A percentile compares a stretch with the other conserved stretches of the same genome.
phyloP scores from a whole-genome alignment of 305 asterid species.

The Fraxinus ornus region DNA sequence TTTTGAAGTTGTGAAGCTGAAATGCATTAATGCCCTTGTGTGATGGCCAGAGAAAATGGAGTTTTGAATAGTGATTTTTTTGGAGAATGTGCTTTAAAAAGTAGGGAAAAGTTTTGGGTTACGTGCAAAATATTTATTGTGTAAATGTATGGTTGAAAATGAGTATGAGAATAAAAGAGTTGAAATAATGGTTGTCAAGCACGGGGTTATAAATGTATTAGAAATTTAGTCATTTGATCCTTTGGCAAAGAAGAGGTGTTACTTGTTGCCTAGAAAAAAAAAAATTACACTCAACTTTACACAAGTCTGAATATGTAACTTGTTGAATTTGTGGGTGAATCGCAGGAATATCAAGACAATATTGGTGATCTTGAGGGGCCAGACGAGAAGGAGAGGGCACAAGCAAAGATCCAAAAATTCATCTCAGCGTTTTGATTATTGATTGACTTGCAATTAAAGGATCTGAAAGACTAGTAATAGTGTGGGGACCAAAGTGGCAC shows the following conservation, averaged over 20 bases:
- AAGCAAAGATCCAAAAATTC: constrained; percentile 67
- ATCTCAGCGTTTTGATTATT: constrained; percentile 44
- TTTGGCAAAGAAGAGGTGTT: not conserved
- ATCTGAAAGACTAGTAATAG: constrained; percentile 21
- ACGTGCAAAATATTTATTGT: no score
- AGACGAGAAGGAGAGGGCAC: constrained; percentile 93
- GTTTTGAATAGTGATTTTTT: no score
- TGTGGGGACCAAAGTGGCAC: not conserved
- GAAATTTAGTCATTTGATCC: not conserved
- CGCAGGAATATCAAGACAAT: constrained; percentile 59
- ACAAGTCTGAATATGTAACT: not conserved
- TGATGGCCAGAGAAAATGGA: no score
- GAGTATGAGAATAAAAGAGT: no score
- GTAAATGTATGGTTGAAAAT: no score
- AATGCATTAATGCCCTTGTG: not conserved
- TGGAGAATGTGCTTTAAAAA: no score
- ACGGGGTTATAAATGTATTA: not conserved
- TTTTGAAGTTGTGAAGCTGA: not conserved
- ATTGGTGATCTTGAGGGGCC: constrained; percentile 97
- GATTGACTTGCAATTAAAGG: not conserved
- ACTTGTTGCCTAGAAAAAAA: not conserved
- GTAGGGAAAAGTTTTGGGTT: no score
- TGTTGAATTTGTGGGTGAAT: constrained; percentile 3
- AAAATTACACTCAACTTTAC: not conserved
- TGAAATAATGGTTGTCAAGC: no score